phyloP scores from a whole-genome alignment of 768 basidiomycete species.

The Mycena haematopus region DNA sequence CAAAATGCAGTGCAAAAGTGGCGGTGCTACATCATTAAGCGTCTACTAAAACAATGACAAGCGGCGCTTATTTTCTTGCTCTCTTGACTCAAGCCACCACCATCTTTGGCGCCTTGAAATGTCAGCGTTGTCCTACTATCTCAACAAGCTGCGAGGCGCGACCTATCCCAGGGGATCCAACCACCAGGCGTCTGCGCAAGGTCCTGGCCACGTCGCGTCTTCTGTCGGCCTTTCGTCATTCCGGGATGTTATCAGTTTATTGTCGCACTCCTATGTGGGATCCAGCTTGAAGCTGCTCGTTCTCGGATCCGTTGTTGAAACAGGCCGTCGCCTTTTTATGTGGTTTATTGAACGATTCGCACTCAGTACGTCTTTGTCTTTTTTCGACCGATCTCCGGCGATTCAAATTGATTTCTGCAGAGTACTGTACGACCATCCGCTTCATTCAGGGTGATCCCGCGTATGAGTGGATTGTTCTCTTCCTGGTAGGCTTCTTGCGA shows the following conservation, averaged over 20 bases:
- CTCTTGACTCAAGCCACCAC: not conserved
- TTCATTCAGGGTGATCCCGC: constrained; percentile 55
- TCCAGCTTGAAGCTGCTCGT: constrained; percentile 23
- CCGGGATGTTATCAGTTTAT: not conserved
- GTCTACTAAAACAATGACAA: not conserved
- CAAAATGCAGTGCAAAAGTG: not conserved
- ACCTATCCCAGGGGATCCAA: not conserved
- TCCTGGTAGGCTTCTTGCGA: constrained; percentile 41
- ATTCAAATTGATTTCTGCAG: constrained; percentile 33
- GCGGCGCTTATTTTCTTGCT: not conserved
- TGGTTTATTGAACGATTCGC: constrained; percentile 26
- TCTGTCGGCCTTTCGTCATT: constrained; percentile 16
- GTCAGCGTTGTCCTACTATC: constrained; percentile 4
- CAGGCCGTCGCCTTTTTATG: constrained; percentile 17
- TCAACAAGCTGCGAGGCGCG: not conserved
- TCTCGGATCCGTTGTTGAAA: constrained; percentile 24
- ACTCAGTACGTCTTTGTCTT: constrained; percentile 13
- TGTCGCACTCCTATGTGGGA: constrained; percentile 19
- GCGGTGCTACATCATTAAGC: not conserved
- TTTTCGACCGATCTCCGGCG: not conserved
- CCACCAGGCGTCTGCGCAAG: not conserved
- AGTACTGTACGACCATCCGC: constrained; percentile 50
- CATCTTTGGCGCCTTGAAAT: not conserved
- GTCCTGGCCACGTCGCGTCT: constrained; percentile 24
- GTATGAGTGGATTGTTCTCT: constrained; percentile 56